A percentile compares a stretch with the other conserved stretches of the same genome.
phyloP scores from a whole-genome alignment of 2,329 filamentous ascomycete species.

The Claviceps digitariae region DNA sequence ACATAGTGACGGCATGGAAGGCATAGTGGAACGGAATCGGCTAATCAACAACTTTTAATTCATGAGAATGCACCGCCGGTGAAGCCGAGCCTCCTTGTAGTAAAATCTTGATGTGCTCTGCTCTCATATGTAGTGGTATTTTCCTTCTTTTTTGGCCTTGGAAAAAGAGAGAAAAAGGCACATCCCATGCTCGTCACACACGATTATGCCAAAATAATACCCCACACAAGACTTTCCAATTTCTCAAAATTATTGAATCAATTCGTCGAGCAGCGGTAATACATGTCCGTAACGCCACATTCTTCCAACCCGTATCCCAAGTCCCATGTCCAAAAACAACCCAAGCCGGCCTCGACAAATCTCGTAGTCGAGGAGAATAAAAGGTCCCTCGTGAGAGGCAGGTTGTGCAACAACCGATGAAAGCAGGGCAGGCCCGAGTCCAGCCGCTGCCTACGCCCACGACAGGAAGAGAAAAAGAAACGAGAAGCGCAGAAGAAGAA shows the following conservation, averaged over 20 bases:
- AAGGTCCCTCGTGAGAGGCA: background rate
- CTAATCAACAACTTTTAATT: background rate
- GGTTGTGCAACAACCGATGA: background rate
- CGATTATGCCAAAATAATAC: background rate
- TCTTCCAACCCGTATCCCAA: background rate
- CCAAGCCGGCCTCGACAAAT: background rate
- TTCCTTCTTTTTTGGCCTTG: too few relatives aligned
- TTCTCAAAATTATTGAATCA: background rate
- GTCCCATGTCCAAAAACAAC: background rate
- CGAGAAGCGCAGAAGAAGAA: conserved; percentile 3
- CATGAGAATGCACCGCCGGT: too few relatives aligned
- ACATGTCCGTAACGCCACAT: conserved; percentile 1
- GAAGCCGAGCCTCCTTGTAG: too few relatives aligned
- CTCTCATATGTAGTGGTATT: too few relatives aligned
- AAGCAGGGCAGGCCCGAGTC: background rate
- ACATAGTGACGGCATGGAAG: conserved; percentile 51
- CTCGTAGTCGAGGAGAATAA: background rate
- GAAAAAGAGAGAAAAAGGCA: background rate
- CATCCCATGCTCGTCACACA: background rate
- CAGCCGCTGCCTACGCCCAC: background rate
- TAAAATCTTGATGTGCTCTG: background rate
- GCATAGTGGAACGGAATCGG: conserved; percentile 26
- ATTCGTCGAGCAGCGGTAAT: background rate
- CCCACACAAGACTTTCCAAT: background rate
- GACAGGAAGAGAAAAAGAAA: conserved; percentile 3